phyloP scores from a whole-genome alignment of 805 yeast genomes.

The Metschnikowia peoriensis region DNA sequence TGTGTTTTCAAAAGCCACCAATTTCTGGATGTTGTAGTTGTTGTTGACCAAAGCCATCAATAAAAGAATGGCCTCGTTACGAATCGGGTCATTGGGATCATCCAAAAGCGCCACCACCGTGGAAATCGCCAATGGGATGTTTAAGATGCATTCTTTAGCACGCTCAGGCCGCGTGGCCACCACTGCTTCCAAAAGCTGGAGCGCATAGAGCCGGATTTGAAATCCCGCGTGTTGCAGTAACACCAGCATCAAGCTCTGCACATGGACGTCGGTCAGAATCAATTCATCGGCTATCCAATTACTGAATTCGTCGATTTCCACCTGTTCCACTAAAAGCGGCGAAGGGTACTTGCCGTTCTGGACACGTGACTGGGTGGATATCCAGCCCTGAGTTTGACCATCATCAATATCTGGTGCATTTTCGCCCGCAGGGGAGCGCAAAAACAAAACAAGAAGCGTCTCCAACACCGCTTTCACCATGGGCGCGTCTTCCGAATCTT shows the following conservation, averaged over 20 bases:
- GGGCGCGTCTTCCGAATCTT: constrained; percentile 67
- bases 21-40: constrained; percentile 81
- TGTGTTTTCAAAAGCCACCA: constrained; percentile 92
- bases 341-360: constrained; percentile 80
- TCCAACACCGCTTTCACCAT: constrained; percentile 80
- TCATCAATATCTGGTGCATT: constrained; percentile 48
- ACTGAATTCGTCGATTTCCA: constrained; percentile 76
- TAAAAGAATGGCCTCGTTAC: constrained; percentile 85
- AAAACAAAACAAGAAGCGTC: constrained; percentile 77
- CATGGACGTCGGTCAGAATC: constrained; percentile 49
- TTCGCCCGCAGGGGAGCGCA: constrained; percentile 51
- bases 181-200: constrained; percentile 82
- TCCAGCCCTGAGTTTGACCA: constrained; percentile 66
- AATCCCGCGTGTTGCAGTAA: constrained; percentile 58
- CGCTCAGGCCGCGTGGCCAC: constrained; percentile 71
- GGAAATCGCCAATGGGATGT: constrained; percentile 77
- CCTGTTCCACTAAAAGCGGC: constrained; percentile 58
- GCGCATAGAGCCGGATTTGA: constrained; percentile 73
- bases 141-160: constrained; percentile 70
- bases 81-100: constrained; percentile 67
- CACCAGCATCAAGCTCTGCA: constrained; percentile 37
- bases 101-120: constrained; percentile 57
- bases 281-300: constrained; percentile 94
- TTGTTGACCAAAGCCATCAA: constrained; percentile 79
- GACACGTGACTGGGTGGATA: constrained; percentile 68